Evolutionary conservation across 2,329 filamentous ascomycete species (phyloP).

Genomic region (Botrytis medusae): DNA sequence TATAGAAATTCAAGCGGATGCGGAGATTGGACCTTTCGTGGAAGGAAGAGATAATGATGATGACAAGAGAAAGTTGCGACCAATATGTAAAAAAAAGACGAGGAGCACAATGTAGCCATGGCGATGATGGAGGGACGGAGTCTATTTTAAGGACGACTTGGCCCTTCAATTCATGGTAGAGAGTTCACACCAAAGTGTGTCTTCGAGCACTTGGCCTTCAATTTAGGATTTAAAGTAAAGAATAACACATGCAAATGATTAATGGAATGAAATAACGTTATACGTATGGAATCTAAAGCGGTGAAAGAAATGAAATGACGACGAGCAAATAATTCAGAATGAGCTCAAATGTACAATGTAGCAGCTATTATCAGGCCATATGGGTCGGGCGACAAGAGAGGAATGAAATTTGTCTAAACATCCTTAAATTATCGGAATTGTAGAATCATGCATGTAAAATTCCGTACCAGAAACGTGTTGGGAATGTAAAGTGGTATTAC

Average conservation of each 20-base stretch:
- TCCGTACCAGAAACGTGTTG: background rate
- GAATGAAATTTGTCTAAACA: background rate
- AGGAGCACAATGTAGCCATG: background rate
- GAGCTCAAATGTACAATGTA: background rate
- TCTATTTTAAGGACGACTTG: background rate
- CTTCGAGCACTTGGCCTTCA: background rate
- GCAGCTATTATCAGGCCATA: background rate
- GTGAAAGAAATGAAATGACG: background rate
- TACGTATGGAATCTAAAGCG: background rate
- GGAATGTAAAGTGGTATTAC: conserved; percentile 4
- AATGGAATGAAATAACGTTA: conserved; percentile 6
- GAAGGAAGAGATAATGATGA: background rate
- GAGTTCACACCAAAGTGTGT: background rate
- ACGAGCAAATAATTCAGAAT: background rate
- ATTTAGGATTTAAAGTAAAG: background rate
- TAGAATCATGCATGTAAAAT: background rate
- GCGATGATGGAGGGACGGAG: background rate
- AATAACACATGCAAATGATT: conserved; percentile 5
- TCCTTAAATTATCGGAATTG: background rate
- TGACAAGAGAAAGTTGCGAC: background rate
- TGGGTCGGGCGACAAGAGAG: too few relatives aligned
- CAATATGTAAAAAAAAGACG: background rate
- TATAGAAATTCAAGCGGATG: background rate
- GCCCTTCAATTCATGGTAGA: background rate
- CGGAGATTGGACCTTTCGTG: background rate